A percentile compares a stretch with the other conserved stretches of the same genome.
These are phyloP conservation scores for Geum urbanum DNA, from an alignment of 306 rosid species.

Conservation along the genomic window DNA sequence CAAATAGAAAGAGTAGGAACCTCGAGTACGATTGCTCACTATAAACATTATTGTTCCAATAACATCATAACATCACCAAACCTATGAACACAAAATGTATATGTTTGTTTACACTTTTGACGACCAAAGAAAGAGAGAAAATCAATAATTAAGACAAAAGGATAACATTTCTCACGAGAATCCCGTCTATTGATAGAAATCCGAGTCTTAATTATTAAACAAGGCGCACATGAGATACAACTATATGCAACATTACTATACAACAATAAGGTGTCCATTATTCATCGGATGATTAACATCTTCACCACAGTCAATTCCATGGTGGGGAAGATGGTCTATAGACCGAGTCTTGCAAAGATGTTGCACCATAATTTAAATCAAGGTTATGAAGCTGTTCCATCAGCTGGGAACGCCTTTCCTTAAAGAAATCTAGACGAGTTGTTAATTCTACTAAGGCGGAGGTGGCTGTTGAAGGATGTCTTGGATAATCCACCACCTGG, in stretches of 20 bases:
- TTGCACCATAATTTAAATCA: conserved; percentile 78
- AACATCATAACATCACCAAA: conserved; percentile 9
- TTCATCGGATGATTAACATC: conserved; percentile 37
- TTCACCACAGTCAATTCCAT: conserved; percentile 57
- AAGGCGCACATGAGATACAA: conserved; percentile 31
- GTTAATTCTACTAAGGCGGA: conserved; percentile 89
- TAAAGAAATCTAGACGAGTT: conserved; percentile 97
- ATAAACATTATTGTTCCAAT: conserved; percentile 13
- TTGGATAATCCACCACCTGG: conserved; percentile 62
- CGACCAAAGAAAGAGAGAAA: neutral
- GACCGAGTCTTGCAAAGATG: conserved; percentile 65
- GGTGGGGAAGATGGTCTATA: conserved; percentile 81
- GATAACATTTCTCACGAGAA: conserved; percentile 30
- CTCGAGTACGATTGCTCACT: neutral
- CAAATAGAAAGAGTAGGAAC: too few species aligned
- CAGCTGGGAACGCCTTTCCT: conserved; percentile 95
- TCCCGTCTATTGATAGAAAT: too few species aligned
- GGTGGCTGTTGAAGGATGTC: conserved; percentile 79
- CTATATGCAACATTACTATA: conserved; percentile 58
- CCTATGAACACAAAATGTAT: conserved; percentile 11
- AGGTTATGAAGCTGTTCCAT: conserved; percentile 99
- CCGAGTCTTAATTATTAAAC: too few species aligned
- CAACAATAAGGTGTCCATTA: conserved; percentile 36
- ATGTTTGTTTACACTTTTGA: neutral
- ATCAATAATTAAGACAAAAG: neutral